Evolutionary conservation across 2,329 filamentous ascomycete species (phyloP), one percentile per base, ranked within the genome.

Genomic region (Paradendryphiella salina): DNA sequence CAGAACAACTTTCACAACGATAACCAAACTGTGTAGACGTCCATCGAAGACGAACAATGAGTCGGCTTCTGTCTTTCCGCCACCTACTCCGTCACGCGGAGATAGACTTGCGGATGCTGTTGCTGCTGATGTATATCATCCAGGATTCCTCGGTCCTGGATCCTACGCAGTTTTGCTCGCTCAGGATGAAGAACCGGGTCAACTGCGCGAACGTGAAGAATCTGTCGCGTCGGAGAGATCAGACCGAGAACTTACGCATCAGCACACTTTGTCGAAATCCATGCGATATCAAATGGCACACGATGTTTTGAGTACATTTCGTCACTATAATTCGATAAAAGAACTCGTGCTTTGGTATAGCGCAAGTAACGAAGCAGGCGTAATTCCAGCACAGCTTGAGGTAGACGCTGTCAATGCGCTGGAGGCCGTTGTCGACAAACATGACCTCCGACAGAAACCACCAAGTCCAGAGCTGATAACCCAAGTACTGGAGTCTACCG

Each of bases 301-400:
- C 37, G 60, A 62, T 18, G 58, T 70, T 1, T 31, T 72, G 10
- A 65, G 56, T 26, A 56, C 60, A 15, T 55, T 72, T 18, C 64
- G 69, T 1, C 52, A 70, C 23, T 69, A 65, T 21, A 43, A 54
- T 6, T 20, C 61, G 0, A 68, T 72, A 23, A 54, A 52, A 23
- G 63, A 68, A 8, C 52, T 69, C 2, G 46, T 71, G 0, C 13
- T 61, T 11, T 57, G 57, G 53, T 66, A 69, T 32, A 62, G 57
- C 8, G 54, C 60, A 26, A 50, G 42, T 14, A 69, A 66, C 18
- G 67, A 74, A 53, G 61, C 67, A 6, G 69, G 70, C 2, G 64
- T 72, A 4, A 63, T 77, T 20, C 65, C 75, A 2, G 64, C 66
- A 1, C 68, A 70, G 21, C 56, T 77, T 1, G 59, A 73, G 4